Base-by-base conservation (phyloP, 495 filamentous ascomycete species). In the Xylaria nigripes region DNA sequence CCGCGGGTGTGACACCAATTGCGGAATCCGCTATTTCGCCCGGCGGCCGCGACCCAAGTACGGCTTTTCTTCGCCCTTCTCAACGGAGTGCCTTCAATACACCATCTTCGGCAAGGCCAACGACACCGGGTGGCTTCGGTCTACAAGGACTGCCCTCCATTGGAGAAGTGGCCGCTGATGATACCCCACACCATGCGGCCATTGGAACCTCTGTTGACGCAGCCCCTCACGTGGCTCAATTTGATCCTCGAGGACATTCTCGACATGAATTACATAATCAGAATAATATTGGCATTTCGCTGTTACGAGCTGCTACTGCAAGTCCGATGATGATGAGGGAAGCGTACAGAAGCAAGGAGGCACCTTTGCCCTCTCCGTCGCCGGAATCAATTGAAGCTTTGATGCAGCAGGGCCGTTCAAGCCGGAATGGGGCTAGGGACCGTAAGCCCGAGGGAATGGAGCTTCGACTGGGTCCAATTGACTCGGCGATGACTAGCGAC, bases 11-110 rank as follows among this genome's bases (percentile, higher is more conserved):
- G 12, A 98, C 94, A 3, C 93, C 93, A 1, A 96, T 97, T 64
- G 86, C 88, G 2, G 89, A 96, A 58, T 95, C 92, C 34, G 93
- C 91, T 10, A 72, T 93, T 27, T 89, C 88, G 23, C 87, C 88
- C 2, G 75, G 79, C 32, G 85, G 81, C n/a, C 65, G 66, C 38
- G 78, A 81, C 41, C 76, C 85, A n/a, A 77, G 78, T 8, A 80
- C 78, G 6, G 85, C 85, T 2, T 85, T 87, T 57, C 72, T 84
- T 36, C 78, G 84, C 56, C 81, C 83, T 51, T 78, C 76, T 42
- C 72, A 74, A 56, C 71, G 73, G 22, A 81, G 76, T 58, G 65
- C 67, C 19, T 72, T 81, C 43, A 80, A 79, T 56, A 84, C 86
- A 12, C 86, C 87, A 0, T 81, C 84, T 51, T 86, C 85, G 27